phyloP scores from a whole-genome alignment of 768 basidiomycete genomes.

The Boletellus sp. region DNA sequence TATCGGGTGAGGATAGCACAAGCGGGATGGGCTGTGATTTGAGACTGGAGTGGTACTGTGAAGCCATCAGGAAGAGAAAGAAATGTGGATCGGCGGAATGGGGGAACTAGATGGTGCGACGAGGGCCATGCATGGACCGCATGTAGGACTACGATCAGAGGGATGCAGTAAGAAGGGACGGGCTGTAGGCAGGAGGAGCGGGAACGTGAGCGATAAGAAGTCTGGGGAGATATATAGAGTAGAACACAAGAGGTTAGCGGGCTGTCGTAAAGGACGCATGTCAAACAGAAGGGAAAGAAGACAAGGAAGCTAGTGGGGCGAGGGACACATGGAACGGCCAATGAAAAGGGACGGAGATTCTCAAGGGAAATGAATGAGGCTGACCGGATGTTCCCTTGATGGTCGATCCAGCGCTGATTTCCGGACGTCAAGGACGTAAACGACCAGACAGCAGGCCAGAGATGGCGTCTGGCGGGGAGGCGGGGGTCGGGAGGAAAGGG shows the following conservation, averaged over 20 bases:
- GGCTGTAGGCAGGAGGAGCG: slow-evolving; percentile 6
- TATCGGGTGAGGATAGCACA: slow-evolving; percentile 43
- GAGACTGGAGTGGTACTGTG: slow-evolving; percentile 37
- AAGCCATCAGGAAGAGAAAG: slow-evolving; percentile 44
- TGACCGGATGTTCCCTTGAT: slow-evolving; percentile 20
- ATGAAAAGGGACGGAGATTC: slow-evolving; percentile 12
- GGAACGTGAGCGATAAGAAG: slow-evolving; percentile 21
- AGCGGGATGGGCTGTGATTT: slow-evolving; percentile 32
- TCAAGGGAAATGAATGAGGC: slow-evolving; percentile 25
- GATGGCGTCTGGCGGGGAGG: not conserved
- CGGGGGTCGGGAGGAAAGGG: slow-evolving; percentile 5
- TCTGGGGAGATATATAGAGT: slow-evolving; percentile 16
- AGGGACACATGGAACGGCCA: not conserved
- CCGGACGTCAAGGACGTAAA: not conserved
- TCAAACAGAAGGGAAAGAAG: slow-evolving; percentile 7
- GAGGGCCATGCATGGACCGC: slow-evolving; percentile 42
- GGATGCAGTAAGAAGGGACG: slow-evolving; percentile 15
- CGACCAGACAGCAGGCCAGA: not conserved
- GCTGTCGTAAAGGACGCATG: slow-evolving; percentile 13
- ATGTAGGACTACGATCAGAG: slow-evolving; percentile 26
- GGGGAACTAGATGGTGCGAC: slow-evolving; percentile 39
- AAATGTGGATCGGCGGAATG: slow-evolving; percentile 35
- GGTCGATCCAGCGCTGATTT: slow-evolving; percentile 19
- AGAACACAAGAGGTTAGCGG: slow-evolving; percentile 11
- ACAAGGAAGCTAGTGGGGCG: slow-evolving; percentile 3